Conservation (phyloP, 2,329 filamentous ascomycete species). For the Pestalotiopsis sp. region DNA sequence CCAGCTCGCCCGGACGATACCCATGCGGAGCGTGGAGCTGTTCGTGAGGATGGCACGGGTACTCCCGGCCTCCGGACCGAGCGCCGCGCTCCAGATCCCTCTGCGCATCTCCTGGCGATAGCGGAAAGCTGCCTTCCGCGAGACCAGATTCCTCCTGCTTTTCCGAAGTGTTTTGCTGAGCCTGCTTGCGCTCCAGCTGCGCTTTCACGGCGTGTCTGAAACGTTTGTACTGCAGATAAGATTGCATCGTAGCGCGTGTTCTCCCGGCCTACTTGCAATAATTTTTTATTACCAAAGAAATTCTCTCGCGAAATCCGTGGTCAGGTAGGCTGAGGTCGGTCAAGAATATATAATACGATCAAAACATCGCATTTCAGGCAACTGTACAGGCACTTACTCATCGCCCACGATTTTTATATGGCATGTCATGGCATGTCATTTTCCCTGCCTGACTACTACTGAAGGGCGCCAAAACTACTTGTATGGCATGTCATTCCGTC, state of each 20-base stretch:
- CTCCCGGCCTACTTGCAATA: no score
- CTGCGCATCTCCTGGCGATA: background rate
- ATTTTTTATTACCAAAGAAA: no score
- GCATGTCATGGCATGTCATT: no score
- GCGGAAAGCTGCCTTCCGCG: background rate
- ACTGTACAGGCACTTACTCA: no score
- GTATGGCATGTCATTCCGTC: no score
- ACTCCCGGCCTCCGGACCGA: background rate
- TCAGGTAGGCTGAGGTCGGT: no score
- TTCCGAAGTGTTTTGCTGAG: background rate
- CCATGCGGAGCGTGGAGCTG: background rate
- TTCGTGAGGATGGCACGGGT: background rate
- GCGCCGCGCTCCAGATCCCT: background rate
- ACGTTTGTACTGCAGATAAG: constrained; percentile 15
- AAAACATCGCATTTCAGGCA: no score
- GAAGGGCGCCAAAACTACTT: no score
- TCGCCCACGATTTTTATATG: no score
- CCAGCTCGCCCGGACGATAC: background rate
- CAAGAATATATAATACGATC: no score
- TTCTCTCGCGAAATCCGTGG: no score
- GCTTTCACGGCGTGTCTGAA: constrained; percentile 13
- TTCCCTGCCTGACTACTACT: no score
- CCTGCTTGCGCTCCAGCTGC: constrained; percentile 13
- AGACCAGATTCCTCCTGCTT: background rate
- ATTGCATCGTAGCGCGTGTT: constrained; percentile 6